Base-by-base conservation (phyloP, 1,139 yeast species). In the Magnusiomyces sp. region DNA sequence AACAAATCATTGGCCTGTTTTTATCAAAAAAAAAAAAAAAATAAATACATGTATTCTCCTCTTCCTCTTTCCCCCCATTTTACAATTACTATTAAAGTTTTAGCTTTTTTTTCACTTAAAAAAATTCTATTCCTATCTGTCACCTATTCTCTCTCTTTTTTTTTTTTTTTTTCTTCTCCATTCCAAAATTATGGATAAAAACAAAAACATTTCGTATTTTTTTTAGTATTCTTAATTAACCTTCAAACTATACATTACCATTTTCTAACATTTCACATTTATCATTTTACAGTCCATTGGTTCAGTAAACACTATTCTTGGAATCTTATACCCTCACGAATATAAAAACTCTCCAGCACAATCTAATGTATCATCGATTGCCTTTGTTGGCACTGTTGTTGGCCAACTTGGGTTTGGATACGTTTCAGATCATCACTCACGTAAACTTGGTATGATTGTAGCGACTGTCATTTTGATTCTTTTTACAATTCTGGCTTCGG, bases 311-410 rank as follows among this genome's bases (percentile, higher is more conserved):
- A 80, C 89, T 13, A 81, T 89, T 68, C 73, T 89, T 55, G 64
- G 73, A 14, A 69, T 64, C 2, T 71, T 89, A 39, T 89, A 89
- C 63, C 88, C 88, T 13, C 65, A 65, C 0, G 77, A 76, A 59
- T 82, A 83, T 62, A 66, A 77, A 2, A 61, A 75, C 11, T 83
- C 94, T 0, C 66, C 68, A 47, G 95, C 95, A 27, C 78, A 84
- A 51, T 74, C 80, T 54, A 87, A 88, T 61, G 85, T 89, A 50
- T 75, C 94, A 0, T 80, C 95, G n/a, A 84, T 89, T 62, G 95
- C 89, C 0, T 89, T 89, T 63, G 95, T 77, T 11, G 97, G 97
- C 59, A 88, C 90, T 2, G 94, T 89, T 47, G 75, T 85, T n/a
- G 97, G 97, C 42, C 90, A 82, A 71, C 73, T 89, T 49, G 50